Percentiles rank a stretch among this genome's conserved stretches.
phyloP scores from a whole-genome alignment of 2,329 filamentous ascomycete genomes.

The Teratosphaeria gauchensis region DNA sequence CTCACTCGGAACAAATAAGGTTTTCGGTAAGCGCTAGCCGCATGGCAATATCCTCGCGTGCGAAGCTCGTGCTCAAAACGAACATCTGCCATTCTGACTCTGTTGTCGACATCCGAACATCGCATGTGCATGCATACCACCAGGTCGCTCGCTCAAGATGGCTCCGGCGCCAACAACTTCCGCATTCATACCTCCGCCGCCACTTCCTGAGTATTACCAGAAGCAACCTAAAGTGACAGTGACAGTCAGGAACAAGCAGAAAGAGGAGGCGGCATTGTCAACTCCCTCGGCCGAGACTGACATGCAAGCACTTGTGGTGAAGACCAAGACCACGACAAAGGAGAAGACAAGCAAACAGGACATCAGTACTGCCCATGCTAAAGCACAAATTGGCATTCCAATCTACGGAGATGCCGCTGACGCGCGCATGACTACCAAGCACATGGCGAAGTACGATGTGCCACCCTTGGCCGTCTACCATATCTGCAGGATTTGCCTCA shows the following conservation, averaged over 20 bases:
- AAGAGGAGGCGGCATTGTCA: constrained; percentile 4
- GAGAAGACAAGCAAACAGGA: constrained; percentile 1
- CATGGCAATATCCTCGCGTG: background rate
- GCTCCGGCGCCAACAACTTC: constrained; percentile 1
- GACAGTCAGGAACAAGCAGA: background rate
- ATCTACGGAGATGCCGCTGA: constrained; percentile 1
- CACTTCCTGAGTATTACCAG: constrained; percentile 19
- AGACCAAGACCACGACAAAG: constrained; percentile 1
- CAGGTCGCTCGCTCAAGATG: background rate
- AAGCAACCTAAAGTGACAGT: background rate
- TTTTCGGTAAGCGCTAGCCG: background rate
- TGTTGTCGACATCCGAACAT: background rate
- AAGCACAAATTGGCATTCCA: background rate
- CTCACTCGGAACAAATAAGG: background rate
- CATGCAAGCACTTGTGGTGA: constrained; percentile 1
- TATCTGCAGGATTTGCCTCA: constrained; percentile 25
- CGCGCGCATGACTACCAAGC: constrained; percentile 1
- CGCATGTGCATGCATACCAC: background rate
- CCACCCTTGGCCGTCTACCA: constrained; percentile 24
- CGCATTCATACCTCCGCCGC: constrained; percentile 16
- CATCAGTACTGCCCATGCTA: background rate
- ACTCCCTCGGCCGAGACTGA: background rate
- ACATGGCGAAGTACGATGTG: constrained; percentile 4
- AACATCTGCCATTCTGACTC: background rate
- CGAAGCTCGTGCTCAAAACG: background rate